Evolutionary conservation across 768 basidiomycete genomes (phyloP).

Genomic region (Panellus pusillus): DNA sequence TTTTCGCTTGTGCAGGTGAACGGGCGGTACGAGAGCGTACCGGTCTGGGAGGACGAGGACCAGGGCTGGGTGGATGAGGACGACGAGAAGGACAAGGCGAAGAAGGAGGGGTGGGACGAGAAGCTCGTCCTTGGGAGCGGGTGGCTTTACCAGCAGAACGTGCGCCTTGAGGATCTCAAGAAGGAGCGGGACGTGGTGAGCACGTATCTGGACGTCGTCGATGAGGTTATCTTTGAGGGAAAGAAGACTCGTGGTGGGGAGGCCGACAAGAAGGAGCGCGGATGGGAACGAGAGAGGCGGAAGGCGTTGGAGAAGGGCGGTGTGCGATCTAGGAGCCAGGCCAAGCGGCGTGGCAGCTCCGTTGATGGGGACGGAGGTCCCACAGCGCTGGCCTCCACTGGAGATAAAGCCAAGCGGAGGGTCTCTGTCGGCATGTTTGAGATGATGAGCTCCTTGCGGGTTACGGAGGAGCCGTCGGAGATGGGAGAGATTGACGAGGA

Average conservation of each 20-base stretch:
- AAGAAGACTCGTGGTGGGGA: conserved; percentile 44
- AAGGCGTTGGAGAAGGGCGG: conserved; percentile 46
- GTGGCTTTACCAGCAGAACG: conserved; percentile 76
- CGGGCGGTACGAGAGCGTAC: conserved; percentile 62
- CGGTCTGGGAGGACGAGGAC: conserved; percentile 81
- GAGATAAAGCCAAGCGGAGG: conserved; percentile 27
- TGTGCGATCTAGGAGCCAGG: conserved; percentile 40
- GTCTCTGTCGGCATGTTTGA: conserved; percentile 63
- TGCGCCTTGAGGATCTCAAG: conserved; percentile 50
- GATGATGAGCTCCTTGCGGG: conserved; percentile 46
- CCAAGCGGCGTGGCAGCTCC: conserved; percentile 50
- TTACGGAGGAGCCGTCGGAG: conserved; percentile 59
- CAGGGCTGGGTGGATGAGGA: conserved; percentile 39
- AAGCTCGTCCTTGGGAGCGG: conserved; percentile 76
- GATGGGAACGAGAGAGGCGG: conserved; percentile 49
- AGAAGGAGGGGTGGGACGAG: conserved; percentile 79
- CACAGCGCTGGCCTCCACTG: conserved; percentile 17
- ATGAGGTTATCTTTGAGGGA: conserved; percentile 74
- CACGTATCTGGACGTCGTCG: conserved; percentile 74
- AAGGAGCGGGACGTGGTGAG: conserved; percentile 59
- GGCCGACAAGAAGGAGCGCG: conserved; percentile 40
- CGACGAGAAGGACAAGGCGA: conserved; percentile 52
- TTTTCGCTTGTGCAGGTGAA: conserved; percentile 71
- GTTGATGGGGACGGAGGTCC: conserved; percentile 32
- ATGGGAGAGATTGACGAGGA: conserved; percentile 50